phyloP scores from a whole-genome alignment of 139 green algal species.

The Deuterostichococcus epilithicus region DNA sequence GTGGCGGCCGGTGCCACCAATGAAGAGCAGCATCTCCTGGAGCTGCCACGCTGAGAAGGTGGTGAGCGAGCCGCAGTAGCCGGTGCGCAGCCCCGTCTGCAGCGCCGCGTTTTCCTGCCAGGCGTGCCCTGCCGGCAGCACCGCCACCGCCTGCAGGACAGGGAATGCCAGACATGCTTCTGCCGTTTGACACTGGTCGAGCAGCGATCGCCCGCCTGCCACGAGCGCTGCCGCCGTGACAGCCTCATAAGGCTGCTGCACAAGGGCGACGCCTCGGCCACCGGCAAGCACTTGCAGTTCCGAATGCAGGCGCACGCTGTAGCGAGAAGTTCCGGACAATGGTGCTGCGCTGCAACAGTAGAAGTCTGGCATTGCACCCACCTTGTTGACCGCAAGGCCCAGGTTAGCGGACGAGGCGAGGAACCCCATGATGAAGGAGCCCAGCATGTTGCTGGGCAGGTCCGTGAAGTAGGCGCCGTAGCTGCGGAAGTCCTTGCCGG shows the following conservation, averaged over 20 bases:
- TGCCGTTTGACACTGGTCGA: too few relatives aligned
- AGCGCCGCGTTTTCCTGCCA: slow-evolving; percentile 52
- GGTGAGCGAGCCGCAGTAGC: slow-evolving; percentile 80
- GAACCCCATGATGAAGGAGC: slow-evolving; percentile 68
- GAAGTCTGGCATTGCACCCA: too few relatives aligned
- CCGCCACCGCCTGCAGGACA: slow-evolving; percentile 21
- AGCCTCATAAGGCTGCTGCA: too few relatives aligned
- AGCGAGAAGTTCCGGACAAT: too few relatives aligned
- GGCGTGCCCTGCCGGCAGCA: slow-evolving; percentile 38
- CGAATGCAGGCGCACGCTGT: too few relatives aligned
- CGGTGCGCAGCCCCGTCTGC: slow-evolving; percentile 72
- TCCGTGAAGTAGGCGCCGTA: slow-evolving; percentile 64
- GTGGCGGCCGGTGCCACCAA: slow-evolving; percentile 9
- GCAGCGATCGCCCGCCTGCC: too few relatives aligned
- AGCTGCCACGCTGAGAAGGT: slow-evolving; percentile 80
- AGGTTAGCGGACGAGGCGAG: slow-evolving; percentile 28
- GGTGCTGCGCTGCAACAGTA: too few relatives aligned
- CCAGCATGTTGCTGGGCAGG: slow-evolving; percentile 71
- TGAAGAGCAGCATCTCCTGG: slow-evolving; percentile 29
- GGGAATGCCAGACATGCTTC: too few relatives aligned
- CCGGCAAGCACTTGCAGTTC: too few relatives aligned
- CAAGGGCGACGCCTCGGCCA: too few relatives aligned
- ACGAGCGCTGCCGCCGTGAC: too few relatives aligned
- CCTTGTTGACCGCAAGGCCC: slow-evolving; percentile 25
- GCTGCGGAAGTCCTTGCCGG: slow-evolving; percentile 5